Evolutionary conservation across 352 stramenopile species (phyloP).

Genomic region (Phytophthora kernoviae): DNA sequence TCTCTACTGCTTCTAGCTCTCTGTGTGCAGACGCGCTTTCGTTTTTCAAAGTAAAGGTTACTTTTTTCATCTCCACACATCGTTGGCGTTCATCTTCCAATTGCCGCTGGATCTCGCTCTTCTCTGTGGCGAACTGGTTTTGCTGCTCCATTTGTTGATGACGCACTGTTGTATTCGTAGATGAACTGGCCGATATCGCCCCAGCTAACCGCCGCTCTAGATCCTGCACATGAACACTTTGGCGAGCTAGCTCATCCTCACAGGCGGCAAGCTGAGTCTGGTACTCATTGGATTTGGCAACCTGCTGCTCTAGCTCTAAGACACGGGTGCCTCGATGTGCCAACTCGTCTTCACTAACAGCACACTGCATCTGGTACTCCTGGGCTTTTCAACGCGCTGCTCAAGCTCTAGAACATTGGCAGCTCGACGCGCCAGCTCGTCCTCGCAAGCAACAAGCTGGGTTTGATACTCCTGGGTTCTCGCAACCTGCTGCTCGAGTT

Average conservation of each 20-base stretch:
- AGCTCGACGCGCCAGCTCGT: neutral
- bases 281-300: neutral
- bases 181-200: conserved; percentile 27
- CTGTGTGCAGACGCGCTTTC: conserved; percentile 33
- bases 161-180: conserved; percentile 35
- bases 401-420: neutral
- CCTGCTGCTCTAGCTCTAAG: neutral
- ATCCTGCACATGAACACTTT: conserved; percentile 39
- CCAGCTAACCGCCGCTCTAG: conserved; percentile 54
- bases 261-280: conserved; percentile 16
- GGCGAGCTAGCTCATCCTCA: conserved; percentile 29
- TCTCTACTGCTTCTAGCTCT: conserved; percentile 47
- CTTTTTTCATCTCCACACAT: conserved; percentile 36
- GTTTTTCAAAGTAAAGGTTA: conserved; percentile 29
- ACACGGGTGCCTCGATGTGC: neutral
- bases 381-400: neutral
- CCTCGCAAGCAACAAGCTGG: neutral
- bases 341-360: neutral
- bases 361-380: neutral
- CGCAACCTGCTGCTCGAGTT: conserved; percentile 36
- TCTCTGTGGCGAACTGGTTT: conserved; percentile 50
- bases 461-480: conserved; percentile 24
- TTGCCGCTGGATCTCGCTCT: conserved; percentile 45
- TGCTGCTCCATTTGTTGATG: conserved; percentile 49
- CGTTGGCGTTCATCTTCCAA: conserved; percentile 49